Conservation (phyloP, 768 basidiomycete species). For the Tephrocybe sp. region DNA sequence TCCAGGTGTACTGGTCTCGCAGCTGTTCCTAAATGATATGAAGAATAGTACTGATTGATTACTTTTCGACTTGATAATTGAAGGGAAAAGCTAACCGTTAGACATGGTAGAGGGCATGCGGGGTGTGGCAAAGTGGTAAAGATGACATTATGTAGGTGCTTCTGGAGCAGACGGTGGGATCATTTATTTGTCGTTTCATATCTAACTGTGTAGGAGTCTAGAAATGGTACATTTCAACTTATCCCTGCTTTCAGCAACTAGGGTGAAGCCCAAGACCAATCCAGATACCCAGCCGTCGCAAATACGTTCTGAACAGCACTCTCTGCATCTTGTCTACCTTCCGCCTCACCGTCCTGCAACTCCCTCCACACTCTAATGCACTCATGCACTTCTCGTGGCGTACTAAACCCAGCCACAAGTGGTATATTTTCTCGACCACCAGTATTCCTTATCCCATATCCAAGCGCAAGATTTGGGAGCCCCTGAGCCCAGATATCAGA, state of each 20-base stretch:
- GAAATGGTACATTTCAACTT: too few species aligned
- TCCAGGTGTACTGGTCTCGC: too few species aligned
- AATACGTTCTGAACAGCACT: slow-evolving; percentile 42
- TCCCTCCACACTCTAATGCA: slow-evolving; percentile 67
- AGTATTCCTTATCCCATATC: slow-evolving; percentile 59
- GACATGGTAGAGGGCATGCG: background rate
- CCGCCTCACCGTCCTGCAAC: slow-evolving; percentile 37
- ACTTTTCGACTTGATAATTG: too few species aligned
- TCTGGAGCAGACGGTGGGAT: background rate
- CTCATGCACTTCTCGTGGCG: slow-evolving; percentile 71
- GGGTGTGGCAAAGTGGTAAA: background rate
- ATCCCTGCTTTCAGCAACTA: slow-evolving; percentile 2
- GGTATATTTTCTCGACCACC: slow-evolving; percentile 44
- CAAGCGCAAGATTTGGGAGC: slow-evolving; percentile 67
- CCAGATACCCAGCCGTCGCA: slow-evolving; percentile 46
- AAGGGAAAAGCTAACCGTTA: too few species aligned
- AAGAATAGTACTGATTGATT: too few species aligned
- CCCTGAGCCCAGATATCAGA: slow-evolving; percentile 38
- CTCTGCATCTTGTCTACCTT: slow-evolving; percentile 42
- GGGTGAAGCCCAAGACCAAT: slow-evolving; percentile 76
- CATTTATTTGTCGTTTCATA: too few species aligned
- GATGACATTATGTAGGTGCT: background rate
- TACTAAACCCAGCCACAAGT: slow-evolving; percentile 71
- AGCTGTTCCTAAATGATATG: too few species aligned
- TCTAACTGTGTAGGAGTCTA: too few species aligned